A percentile compares a stretch with the other conserved stretches of the same genome.
These are phyloP conservation scores for Perkinsela sp. DNA, from an alignment of 208 protist species.

Conservation along the genomic window DNA sequence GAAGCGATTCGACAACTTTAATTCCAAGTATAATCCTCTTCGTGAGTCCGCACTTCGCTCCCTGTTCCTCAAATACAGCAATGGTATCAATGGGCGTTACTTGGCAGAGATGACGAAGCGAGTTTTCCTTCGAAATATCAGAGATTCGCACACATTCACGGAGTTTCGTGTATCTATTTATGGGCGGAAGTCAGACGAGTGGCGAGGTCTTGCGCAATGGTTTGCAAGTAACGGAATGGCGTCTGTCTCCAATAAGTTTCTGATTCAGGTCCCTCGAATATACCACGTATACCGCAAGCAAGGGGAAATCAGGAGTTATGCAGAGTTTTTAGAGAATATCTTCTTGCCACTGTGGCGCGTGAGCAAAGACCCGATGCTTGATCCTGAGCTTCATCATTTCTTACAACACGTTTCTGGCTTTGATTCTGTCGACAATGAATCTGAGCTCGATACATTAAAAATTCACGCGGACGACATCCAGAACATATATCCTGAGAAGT, in stretches of 20 bases:
- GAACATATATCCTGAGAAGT: constrained; percentile 55
- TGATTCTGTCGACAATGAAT: constrained; percentile 95
- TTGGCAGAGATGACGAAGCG: constrained; percentile 84
- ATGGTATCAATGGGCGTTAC: constrained; percentile 86
- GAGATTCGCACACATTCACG: constrained; percentile 77
- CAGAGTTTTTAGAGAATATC: constrained; percentile 84
- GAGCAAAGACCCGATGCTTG: constrained; percentile 66
- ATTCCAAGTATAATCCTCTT: constrained; percentile 92
- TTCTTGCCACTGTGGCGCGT: constrained; percentile 94
- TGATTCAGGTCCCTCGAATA: constrained; percentile 86
- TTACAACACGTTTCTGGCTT: constrained; percentile 86
- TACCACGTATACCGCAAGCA: constrained; percentile 70
- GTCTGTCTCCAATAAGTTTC: constrained; percentile 83
- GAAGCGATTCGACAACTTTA: constrained; percentile 96
- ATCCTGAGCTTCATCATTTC: constrained; percentile 83
- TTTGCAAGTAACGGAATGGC: constrained; percentile 76
- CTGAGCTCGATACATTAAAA: constrained; percentile 42
- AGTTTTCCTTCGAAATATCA: constrained; percentile 75
- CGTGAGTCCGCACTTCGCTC: constrained; percentile 70
- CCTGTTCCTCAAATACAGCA: constrained; percentile 93
- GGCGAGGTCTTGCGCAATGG: constrained; percentile 80
- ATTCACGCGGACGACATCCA: constrained; percentile 16
- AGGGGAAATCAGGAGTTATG: constrained; percentile 70
- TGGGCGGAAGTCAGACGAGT: constrained; percentile 72
- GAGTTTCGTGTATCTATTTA: constrained; percentile 71